Percentiles rank a stretch among this genome's conserved stretches.
phyloP scores from a whole-genome alignment of 2,329 filamentous ascomycete genomes.

The Thielaviopsis euricoi region DNA sequence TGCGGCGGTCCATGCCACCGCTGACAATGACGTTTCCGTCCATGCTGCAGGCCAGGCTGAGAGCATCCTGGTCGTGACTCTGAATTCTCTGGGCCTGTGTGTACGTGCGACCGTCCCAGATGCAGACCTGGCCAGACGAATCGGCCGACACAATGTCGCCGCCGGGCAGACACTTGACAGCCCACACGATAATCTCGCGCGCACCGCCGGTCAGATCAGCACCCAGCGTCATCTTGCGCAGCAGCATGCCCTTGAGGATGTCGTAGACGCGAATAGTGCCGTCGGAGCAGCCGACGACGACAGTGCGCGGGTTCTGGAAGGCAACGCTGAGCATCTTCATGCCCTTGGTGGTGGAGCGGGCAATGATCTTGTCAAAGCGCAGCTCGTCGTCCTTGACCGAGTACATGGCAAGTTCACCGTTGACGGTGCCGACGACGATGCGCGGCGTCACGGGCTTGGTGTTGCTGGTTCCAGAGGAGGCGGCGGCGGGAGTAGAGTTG shows the following conservation, averaged over 20 bases:
- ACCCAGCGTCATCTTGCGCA: slow-evolving; percentile 75
- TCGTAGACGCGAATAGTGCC: slow-evolving; percentile 88
- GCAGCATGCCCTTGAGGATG: slow-evolving; percentile 55
- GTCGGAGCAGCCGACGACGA: slow-evolving; percentile 89
- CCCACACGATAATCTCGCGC: slow-evolving; percentile 83
- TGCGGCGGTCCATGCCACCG: slow-evolving; percentile 79
- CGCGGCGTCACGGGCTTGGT: slow-evolving; percentile 14
- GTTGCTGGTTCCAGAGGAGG: slow-evolving; percentile 13
- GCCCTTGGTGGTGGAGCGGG: slow-evolving; percentile 65
- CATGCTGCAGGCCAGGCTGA: slow-evolving; percentile 68
- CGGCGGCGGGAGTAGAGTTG: slow-evolving; percentile 14
- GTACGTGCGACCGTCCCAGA: slow-evolving; percentile 89
- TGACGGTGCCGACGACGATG: slow-evolving; percentile 73
- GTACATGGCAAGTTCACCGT: slow-evolving; percentile 76
- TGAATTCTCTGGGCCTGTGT: slow-evolving; percentile 74
- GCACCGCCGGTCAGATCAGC: slow-evolving; percentile 56
- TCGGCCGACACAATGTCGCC: slow-evolving; percentile 90
- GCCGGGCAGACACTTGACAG: slow-evolving; percentile 71
- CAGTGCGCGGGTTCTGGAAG: slow-evolving; percentile 69
- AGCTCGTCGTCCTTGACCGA: slow-evolving; percentile 75
- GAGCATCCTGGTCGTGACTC: slow-evolving; percentile 74
- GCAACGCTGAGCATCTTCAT: slow-evolving; percentile 79
- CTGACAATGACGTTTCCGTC: slow-evolving; percentile 75
- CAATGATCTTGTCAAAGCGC: slow-evolving; percentile 59
- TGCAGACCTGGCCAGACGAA: slow-evolving; percentile 80